phyloP scores from a whole-genome alignment of 495 filamentous ascomycete genomes.

The Hypoxylon rickii region DNA sequence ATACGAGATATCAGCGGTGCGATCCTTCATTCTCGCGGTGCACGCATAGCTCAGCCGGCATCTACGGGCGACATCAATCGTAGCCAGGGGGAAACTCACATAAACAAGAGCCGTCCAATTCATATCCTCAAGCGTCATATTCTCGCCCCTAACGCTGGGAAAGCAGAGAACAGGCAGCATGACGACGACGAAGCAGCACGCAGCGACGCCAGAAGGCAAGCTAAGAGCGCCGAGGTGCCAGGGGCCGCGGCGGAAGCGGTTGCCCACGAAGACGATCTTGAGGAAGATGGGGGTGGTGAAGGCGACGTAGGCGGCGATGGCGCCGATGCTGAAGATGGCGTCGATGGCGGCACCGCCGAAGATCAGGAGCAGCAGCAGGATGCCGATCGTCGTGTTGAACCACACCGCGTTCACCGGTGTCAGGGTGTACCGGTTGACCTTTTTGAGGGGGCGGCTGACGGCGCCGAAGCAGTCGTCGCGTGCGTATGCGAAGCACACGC shows the following conservation, averaged over 20 bases:
- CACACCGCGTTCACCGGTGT: slow-evolving; percentile 82
- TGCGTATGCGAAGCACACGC: slow-evolving; percentile 81
- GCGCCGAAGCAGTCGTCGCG: slow-evolving; percentile 76
- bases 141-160: slow-evolving; percentile 60
- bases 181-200: slow-evolving; percentile 65
- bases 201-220: slow-evolving; percentile 63
- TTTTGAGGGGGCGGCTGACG: slow-evolving; percentile 63
- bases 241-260: slow-evolving; percentile 70
- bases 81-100: slow-evolving; percentile 39
- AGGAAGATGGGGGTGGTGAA: slow-evolving; percentile 79
- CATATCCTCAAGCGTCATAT: slow-evolving; percentile 65
- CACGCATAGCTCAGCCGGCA: too few species aligned
- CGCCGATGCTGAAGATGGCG: slow-evolving; percentile 77
- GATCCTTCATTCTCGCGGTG: background rate
- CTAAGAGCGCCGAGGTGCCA: slow-evolving; percentile 74
- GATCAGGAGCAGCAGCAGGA: slow-evolving; percentile 67
- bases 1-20: slow-evolving; percentile 16
- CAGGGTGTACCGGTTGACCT: slow-evolving; percentile 66
- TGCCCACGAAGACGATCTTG: slow-evolving; percentile 72
- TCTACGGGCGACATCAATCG: too few species aligned
- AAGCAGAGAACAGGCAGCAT: slow-evolving; percentile 80
- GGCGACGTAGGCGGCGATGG: slow-evolving; percentile 73
- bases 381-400: slow-evolving; percentile 69
- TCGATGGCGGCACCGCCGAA: slow-evolving; percentile 72
- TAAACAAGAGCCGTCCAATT: slow-evolving; percentile 81